These are phyloP conservation scores for Mycena crocata DNA, from an alignment of 768 basidiomycete genomes.

Conservation along the genomic window DNA sequence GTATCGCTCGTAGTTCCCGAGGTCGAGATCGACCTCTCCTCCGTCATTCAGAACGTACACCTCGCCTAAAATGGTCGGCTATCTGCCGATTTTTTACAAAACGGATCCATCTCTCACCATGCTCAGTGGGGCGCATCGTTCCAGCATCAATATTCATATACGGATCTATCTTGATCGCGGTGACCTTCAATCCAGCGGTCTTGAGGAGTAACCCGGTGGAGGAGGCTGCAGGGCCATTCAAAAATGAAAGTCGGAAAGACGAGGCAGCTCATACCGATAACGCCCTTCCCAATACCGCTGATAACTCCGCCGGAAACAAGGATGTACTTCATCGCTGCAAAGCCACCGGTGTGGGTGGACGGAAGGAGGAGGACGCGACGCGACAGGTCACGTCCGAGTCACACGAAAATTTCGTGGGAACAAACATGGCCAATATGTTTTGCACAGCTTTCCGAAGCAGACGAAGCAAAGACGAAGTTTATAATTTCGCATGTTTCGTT, in stretches of 20 bases:
- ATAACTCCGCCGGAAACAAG: constrained; percentile 97
- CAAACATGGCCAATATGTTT: constrained; percentile 5
- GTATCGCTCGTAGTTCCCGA: constrained; percentile 99
- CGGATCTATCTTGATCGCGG: constrained; percentile 99
- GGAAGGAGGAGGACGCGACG: constrained; percentile 16
- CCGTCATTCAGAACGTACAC: constrained; percentile 99
- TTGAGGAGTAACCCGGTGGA: constrained; percentile 96
- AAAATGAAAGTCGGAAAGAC: constrained; percentile 32
- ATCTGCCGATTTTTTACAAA: not conserved
- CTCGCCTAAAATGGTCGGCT: constrained; percentile 70
- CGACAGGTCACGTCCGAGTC: constrained; percentile 30
- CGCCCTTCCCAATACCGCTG: constrained; percentile 98
- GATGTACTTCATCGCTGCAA: constrained; percentile 87
- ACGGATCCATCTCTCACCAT: constrained; percentile 68
- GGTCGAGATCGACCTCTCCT: constrained; percentile 96
- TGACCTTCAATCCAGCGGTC: constrained; percentile 95
- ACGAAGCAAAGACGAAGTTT: not conserved
- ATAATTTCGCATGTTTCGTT: not conserved
- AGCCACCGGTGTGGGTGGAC: not conserved
- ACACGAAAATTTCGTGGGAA: constrained; percentile 22
- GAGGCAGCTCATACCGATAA: constrained; percentile 85
- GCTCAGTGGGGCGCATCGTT: constrained; percentile 98
- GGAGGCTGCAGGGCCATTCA: constrained; percentile 70
- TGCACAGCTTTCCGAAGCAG: not conserved
- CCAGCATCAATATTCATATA: constrained; percentile 99